These are phyloP conservation scores for Detonula confervacea DNA, from an alignment of 352 stramenopile genomes.

Conservation along the genomic window DNA sequence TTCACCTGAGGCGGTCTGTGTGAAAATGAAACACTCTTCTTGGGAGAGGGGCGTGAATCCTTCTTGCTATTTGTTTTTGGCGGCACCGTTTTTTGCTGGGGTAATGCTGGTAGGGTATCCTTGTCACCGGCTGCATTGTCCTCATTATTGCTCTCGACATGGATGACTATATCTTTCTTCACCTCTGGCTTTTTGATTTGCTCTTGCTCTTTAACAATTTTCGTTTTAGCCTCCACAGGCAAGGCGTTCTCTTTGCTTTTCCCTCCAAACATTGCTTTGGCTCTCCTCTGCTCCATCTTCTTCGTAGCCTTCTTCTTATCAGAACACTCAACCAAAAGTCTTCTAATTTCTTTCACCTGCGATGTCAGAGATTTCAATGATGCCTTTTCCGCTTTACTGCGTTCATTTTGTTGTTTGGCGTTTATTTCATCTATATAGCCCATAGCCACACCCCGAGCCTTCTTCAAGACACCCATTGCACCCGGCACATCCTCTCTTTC, in stretches of 20 bases:
- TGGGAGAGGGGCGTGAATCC: background rate
- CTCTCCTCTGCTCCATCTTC: conserved; percentile 70
- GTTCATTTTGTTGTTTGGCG: conserved; percentile 23
- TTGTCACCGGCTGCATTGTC: too few species aligned
- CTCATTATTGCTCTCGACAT: too few species aligned
- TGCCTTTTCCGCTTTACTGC: background rate
- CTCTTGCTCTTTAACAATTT: background rate
- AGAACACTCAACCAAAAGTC: conserved; percentile 30
- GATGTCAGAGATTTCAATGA: conserved; percentile 35
- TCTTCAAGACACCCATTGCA: conserved; percentile 56
- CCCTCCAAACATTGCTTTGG: conserved; percentile 76
- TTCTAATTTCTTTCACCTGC: conserved; percentile 48
- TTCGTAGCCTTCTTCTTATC: conserved; percentile 56
- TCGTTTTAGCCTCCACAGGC: background rate
- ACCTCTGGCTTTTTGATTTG: background rate
- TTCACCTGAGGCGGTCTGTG: conserved; percentile 37
- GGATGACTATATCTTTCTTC: too few species aligned
- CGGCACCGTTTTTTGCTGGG: too few species aligned
- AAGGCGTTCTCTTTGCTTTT: background rate
- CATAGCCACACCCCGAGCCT: conserved; percentile 40
- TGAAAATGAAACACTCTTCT: conserved; percentile 38
- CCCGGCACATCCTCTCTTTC: conserved; percentile 53
- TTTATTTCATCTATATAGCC: conserved; percentile 55
- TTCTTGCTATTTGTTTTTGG: background rate
- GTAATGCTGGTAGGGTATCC: too few species aligned